Percentiles rank a stretch among this genome's conserved stretches.
Conservation (phyloP, 2,329 filamentous ascomycete species). For the Leptographium wingfieldii region DNA sequence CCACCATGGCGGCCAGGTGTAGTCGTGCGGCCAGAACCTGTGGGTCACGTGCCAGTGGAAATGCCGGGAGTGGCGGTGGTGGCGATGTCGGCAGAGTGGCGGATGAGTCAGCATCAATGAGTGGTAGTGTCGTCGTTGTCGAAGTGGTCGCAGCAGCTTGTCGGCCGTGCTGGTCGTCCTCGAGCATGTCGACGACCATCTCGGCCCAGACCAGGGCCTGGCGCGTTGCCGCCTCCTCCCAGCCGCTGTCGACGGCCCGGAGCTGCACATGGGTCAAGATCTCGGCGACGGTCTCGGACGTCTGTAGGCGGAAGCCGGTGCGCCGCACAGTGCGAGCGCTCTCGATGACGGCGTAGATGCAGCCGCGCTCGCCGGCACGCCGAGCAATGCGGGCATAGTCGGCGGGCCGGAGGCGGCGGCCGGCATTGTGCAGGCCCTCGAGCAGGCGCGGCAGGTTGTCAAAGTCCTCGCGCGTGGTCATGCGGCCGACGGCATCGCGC, state of each 20-base stretch:
- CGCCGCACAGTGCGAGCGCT: conserved; percentile 31
- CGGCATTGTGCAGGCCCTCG: conserved; percentile 32
- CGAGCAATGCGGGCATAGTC: conserved; percentile 29
- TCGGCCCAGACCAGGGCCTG: conserved; percentile 33
- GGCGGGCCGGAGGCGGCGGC: conserved; percentile 20
- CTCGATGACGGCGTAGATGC: conserved; percentile 35
- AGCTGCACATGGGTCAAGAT: conserved; percentile 26
- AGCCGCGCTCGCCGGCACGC: conserved; percentile 25
- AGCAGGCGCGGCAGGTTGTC: conserved; percentile 38
- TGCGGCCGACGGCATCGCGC: conserved; percentile 26
- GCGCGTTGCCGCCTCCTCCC: conserved; percentile 21
- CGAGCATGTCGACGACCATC: conserved; percentile 35
- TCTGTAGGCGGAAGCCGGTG: conserved; percentile 32
- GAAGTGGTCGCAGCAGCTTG: not conserved
- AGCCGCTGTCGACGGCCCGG: conserved; percentile 27
- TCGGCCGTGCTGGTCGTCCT: conserved; percentile 27
- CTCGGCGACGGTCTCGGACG: conserved; percentile 27
- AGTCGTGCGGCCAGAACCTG: conserved; percentile 28
- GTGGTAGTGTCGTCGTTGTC: conserved; percentile 1
- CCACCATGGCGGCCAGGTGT: conserved; percentile 29
- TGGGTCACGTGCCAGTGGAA: conserved; percentile 28
- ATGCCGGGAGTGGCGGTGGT: conserved; percentile 8
- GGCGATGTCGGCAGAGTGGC: conserved; percentile 2
- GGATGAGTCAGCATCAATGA: too few relatives aligned
- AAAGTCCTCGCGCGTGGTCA: conserved; percentile 38